phyloP scores from a whole-genome alignment of 768 basidiomycete genomes.

The Phlebiopsis gigantea region DNA sequence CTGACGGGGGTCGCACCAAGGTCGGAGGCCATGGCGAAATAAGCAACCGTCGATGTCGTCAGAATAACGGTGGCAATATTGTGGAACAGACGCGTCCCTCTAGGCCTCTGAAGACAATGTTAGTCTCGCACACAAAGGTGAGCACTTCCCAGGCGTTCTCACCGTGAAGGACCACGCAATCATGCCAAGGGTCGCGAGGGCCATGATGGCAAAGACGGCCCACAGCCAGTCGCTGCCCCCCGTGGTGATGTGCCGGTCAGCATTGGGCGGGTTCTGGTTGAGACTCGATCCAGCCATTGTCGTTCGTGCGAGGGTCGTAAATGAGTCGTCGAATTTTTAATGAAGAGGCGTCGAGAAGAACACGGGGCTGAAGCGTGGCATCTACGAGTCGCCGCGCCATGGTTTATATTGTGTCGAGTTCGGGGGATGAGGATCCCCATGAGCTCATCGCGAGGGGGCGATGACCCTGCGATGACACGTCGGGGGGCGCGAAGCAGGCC shows the following conservation, averaged over 20 bases:
- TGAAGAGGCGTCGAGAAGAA: not conserved
- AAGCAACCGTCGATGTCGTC: conserved; percentile 38
- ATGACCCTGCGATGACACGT: not conserved
- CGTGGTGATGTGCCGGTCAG: conserved; percentile 33
- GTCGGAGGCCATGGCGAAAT: conserved; percentile 53
- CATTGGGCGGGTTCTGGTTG: conserved; percentile 29
- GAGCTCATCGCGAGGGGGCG: too few species aligned
- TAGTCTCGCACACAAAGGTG: not conserved
- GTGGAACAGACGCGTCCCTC: conserved; percentile 43
- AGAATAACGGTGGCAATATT: conserved; percentile 43
- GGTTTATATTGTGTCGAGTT: too few species aligned
- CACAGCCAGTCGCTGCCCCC: conserved; percentile 49
- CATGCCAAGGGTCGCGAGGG: conserved; percentile 31
- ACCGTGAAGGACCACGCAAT: conserved; percentile 34
- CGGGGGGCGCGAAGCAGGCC: not conserved
- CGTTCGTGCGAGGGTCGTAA: not conserved
- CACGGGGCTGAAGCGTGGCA: not conserved
- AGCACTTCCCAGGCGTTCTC: not conserved
- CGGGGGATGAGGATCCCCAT: too few species aligned
- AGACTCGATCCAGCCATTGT: conserved; percentile 22
- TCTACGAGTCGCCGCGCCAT: too few species aligned
- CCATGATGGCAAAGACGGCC: conserved; percentile 49
- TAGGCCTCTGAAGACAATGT: conserved; percentile 23
- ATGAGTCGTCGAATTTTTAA: not conserved
- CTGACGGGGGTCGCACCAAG: conserved; percentile 41